These are phyloP conservation scores for Coelastrella sp. DNA, from an alignment of 139 green algal species.

Conservation along the genomic window DNA sequence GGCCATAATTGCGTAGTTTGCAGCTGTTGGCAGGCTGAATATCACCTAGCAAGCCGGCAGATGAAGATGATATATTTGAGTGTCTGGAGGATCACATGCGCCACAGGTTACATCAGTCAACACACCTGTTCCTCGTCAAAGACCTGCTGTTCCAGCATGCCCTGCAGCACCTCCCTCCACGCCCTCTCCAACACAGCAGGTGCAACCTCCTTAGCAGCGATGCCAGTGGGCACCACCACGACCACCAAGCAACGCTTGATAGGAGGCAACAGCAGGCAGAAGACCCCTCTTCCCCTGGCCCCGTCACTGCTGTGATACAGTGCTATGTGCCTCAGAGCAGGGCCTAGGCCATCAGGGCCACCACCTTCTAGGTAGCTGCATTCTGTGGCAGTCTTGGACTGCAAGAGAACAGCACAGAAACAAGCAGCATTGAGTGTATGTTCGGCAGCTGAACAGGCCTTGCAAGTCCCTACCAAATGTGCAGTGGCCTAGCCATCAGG, in stretches of 20 bases:
- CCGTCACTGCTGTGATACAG: slow-evolving; percentile 77
- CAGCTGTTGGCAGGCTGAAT: too few species aligned
- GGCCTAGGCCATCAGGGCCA: slow-evolving; percentile 59
- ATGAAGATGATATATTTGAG: too few species aligned
- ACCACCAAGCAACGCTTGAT: slow-evolving; percentile 66
- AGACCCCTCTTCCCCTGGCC: slow-evolving; percentile 62
- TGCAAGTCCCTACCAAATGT: too few species aligned
- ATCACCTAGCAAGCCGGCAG: too few species aligned
- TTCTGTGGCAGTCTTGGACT: slow-evolving; percentile 47
- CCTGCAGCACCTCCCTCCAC: slow-evolving; percentile 69
- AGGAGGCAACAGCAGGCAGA: slow-evolving; percentile 69
- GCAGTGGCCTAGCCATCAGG: too few species aligned
- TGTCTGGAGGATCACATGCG: too few species aligned
- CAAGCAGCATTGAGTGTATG: slow-evolving; percentile 40
- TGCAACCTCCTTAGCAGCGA: slow-evolving; percentile 62
- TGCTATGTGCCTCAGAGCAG: slow-evolving; percentile 71
- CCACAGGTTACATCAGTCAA: too few species aligned
- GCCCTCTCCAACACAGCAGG: slow-evolving; percentile 57
- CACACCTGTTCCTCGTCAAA: slow-evolving; percentile 37
- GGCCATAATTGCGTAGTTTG: too few species aligned
- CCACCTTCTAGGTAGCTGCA: slow-evolving; percentile 74
- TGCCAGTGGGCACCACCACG: slow-evolving; percentile 58
- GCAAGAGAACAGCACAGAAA: too few species aligned
- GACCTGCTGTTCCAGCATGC: background rate
- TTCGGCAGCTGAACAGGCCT: too few species aligned